Percentiles rank a stretch among this genome's conserved stretches.
Conservation (phyloP, 2,329 filamentous ascomycete genomes). For the Fusarium hainanense region DNA sequence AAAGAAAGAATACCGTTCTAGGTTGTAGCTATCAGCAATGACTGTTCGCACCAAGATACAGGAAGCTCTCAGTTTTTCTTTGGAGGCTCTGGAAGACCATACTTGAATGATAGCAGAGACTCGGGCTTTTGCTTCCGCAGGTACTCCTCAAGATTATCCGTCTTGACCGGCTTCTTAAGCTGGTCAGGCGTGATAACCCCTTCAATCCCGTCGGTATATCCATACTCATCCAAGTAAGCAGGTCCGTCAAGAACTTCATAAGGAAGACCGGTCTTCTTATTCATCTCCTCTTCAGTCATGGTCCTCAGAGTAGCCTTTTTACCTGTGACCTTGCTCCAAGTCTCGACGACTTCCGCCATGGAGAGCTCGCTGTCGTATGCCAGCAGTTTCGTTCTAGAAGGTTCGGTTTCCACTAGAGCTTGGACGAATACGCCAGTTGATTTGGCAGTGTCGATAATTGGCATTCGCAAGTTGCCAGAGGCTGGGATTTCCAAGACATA, state of each 20-base stretch:
- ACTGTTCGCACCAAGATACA: too few species aligned
- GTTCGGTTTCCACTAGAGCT: conserved; percentile 56
- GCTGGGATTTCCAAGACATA: conserved; percentile 50
- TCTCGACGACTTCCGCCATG: conserved; percentile 47
- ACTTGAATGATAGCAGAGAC: conserved; percentile 4
- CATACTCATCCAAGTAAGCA: conserved; percentile 52
- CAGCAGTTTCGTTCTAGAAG: conserved; percentile 54
- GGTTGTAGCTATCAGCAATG: neutral
- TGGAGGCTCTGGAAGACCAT: neutral
- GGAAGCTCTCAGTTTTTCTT: neutral
- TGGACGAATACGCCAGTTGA: conserved; percentile 59
- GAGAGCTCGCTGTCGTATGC: conserved; percentile 57
- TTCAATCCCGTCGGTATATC: conserved; percentile 55
- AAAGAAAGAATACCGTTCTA: neutral
- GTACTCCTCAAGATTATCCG: conserved; percentile 48
- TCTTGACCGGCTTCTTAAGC: conserved; percentile 50
- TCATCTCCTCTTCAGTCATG: conserved; percentile 49
- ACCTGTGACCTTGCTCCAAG: conserved; percentile 53
- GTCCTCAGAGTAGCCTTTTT: conserved; percentile 49
- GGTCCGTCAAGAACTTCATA: conserved; percentile 53
- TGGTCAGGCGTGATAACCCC: conserved; percentile 53
- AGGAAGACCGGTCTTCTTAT: conserved; percentile 49
- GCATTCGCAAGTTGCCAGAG: conserved; percentile 44
- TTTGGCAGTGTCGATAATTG: conserved; percentile 53
- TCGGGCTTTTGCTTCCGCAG: conserved; percentile 36